Evolutionary conservation across 2,329 filamentous ascomycete species (phyloP), one percentile per base, ranked within the genome.

Genomic region (Neopestalotiopsis sp.): DNA sequence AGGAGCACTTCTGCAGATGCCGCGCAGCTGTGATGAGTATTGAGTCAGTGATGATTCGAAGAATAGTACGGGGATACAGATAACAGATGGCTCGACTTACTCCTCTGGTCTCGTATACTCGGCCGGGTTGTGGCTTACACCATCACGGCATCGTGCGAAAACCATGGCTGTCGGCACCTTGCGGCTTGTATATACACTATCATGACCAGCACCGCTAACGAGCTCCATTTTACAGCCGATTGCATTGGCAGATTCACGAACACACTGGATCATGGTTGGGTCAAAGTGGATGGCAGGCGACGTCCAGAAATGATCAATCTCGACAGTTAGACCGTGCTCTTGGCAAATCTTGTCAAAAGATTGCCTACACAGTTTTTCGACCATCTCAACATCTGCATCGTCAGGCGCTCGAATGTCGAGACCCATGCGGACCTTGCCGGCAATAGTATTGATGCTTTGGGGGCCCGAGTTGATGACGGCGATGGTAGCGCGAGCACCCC

Each of bases 101-200:
- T 91, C 88, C 61, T 89, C 88, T 0, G 84, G 83, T 52, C 84
- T 85, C 49, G 86, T 88, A 73, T 88, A 91, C 74, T 91, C 90
- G 59, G 86, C 83, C 2, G 90, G 89, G 73, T 91, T 86, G 75
- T 91, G 90, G 73, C 87, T 90, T 20, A 91, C 79, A 1, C 90
- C 90, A 73, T 90, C 86, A 74, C 83, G 85, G 71, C 88, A 90
- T 4, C 89, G 89, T n/a, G 91, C 86, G 72, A 92, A 92, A 30
- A 91, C 89, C 89, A 92, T 91, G 57, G 87, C 86, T 1, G 89
- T 90, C n/a, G 89, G 90, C 57, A 86, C 88, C 45, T 82, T 81
- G 71, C 85, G 84, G 57, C 85, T 89, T 5, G 89, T 85, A 69
- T 89, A 89, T 4, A 90, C 89, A 72, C 86, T 90, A 72, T 82